These are phyloP conservation scores for Xerocomus amazonicus DNA, from an alignment of 1,284 basidiomycete species.

Conservation along the genomic window DNA sequence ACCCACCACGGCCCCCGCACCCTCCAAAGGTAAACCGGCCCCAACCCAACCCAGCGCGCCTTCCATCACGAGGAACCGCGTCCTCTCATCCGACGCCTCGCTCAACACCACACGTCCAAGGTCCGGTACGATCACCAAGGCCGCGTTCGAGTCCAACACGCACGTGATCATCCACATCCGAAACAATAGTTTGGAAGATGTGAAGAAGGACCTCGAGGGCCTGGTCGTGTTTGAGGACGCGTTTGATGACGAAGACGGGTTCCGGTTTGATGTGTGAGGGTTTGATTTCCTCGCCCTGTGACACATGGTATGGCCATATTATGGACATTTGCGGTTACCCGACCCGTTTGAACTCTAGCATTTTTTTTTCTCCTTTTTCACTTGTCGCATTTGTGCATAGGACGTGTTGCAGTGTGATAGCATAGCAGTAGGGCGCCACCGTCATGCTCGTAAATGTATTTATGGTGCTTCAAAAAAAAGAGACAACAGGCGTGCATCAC, in stretches of 20 bases:
- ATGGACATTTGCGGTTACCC: not conserved
- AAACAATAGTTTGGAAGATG: slow-evolving; percentile 27
- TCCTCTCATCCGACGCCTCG: not conserved
- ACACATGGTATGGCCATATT: slow-evolving; percentile 7
- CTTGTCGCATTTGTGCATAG: slow-evolving; percentile 13
- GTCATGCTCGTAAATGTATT: not conserved
- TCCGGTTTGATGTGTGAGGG: slow-evolving; percentile 26
- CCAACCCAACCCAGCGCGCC: slow-evolving; percentile 1
- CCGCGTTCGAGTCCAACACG: slow-evolving; percentile 24
- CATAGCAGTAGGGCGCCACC: not conserved
- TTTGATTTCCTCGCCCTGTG: not conserved
- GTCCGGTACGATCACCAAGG: slow-evolving; percentile 29
- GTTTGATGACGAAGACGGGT: slow-evolving; percentile 28
- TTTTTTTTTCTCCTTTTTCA: slow-evolving; percentile 4
- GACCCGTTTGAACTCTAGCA: slow-evolving; percentile 4
- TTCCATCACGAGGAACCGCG: not conserved
- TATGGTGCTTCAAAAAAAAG: not conserved
- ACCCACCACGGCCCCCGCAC: not conserved
- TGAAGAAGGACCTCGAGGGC: slow-evolving; percentile 33
- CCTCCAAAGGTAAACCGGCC: slow-evolving; percentile 7
- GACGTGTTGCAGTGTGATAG: slow-evolving; percentile 7
- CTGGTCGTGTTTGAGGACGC: slow-evolving; percentile 30
- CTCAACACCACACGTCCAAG: slow-evolving; percentile 14
- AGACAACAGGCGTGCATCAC: no score
- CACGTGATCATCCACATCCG: slow-evolving; percentile 18